Evolutionary conservation across 2,329 filamentous ascomycete species (phyloP).

Genomic region (Elsinoe perseae): DNA sequence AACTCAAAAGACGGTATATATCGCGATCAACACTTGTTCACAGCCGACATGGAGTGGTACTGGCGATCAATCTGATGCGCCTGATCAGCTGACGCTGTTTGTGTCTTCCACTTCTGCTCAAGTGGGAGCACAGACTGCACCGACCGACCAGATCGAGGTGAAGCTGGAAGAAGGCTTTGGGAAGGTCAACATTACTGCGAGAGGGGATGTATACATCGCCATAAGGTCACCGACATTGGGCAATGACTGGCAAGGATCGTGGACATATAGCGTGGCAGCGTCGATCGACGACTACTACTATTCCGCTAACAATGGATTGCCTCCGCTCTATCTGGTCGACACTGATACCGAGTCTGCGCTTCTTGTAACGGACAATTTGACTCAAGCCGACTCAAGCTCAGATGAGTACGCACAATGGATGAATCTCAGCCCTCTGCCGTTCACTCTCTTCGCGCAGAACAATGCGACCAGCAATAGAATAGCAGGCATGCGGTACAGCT

Average conservation of each 20-base stretch:
- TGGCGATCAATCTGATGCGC: conserved; percentile 35
- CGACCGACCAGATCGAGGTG: conserved; percentile 38
- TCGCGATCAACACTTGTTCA: conserved; percentile 79
- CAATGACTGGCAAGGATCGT: conserved; percentile 54
- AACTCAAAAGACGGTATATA: conserved; percentile 51
- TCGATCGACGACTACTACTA: conserved; percentile 77
- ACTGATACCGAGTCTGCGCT: conserved; percentile 73
- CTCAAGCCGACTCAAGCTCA: conserved; percentile 40
- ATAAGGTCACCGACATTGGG: conserved; percentile 63
- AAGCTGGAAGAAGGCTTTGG: conserved; percentile 63
- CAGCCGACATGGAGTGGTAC: conserved; percentile 57
- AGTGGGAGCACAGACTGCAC: conserved; percentile 10
- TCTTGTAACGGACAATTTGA: conserved; percentile 69
- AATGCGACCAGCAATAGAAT: conserved; percentile 53
- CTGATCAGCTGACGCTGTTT: conserved; percentile 68
- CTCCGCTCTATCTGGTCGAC: conserved; percentile 70
- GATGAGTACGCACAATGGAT: conserved; percentile 49
- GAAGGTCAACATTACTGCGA: conserved; percentile 54
- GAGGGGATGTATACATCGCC: conserved; percentile 65
- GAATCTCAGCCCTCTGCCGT: conserved; percentile 51
- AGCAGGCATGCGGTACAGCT: conserved; percentile 67
- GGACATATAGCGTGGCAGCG: conserved; percentile 72
- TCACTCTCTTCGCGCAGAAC: conserved; percentile 67
- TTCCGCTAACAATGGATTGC: conserved; percentile 46
- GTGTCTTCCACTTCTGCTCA: conserved; percentile 54